Base-by-base conservation (phyloP, 169 alveolate species). In the Perkinsus olseni region DNA sequence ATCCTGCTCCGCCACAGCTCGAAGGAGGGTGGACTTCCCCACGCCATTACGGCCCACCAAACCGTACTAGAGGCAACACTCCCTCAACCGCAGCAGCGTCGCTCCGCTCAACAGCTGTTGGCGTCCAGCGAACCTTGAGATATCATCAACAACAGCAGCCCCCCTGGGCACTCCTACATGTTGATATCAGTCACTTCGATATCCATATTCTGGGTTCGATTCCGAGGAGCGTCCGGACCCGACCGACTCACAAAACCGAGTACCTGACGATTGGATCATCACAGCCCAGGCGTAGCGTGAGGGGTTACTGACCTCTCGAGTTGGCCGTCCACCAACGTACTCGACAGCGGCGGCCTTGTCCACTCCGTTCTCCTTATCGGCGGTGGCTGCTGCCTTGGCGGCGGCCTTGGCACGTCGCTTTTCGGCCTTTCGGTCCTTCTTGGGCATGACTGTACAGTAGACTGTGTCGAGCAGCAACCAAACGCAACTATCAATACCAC, bases 21-120 rank as follows among this genome's bases (percentile, higher is more conserved):
- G 98, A 93, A 98, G 96, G 74, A 98, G 96, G 38, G 99, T 98
- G 74, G 99, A 98, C 95, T 98, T 98, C 90, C 99, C 99, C 34
- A 98, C 98, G 92, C 99, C 99, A 95, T 98, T 98, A 94, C 99
- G 97, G 74, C 99, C 99, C 20, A 98, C 97, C 82, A 98, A 96
- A 91, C 99, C 99, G 96, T 98, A 98, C 97, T 97, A 97, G 94
- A 62, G 17, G 13, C 28, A 21, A 13, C 82, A 62, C 50, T 40
- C 50, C 50, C 11, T 40, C 82, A 62, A 62, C 82, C 82, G 82
- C 37, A 62, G 82, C 37, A 62, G 82, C 28, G 82, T 62, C 31
- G 82, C 82, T 13, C 82, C 82, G 31, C 82, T 62, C 28, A 62
- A 28, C 10, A 62, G 82, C 82, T 62, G 82, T 62, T 62, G 82